Evolutionary conservation across 1,139 yeast species (phyloP).

Genomic region (Kodamaea fungicola): DNA sequence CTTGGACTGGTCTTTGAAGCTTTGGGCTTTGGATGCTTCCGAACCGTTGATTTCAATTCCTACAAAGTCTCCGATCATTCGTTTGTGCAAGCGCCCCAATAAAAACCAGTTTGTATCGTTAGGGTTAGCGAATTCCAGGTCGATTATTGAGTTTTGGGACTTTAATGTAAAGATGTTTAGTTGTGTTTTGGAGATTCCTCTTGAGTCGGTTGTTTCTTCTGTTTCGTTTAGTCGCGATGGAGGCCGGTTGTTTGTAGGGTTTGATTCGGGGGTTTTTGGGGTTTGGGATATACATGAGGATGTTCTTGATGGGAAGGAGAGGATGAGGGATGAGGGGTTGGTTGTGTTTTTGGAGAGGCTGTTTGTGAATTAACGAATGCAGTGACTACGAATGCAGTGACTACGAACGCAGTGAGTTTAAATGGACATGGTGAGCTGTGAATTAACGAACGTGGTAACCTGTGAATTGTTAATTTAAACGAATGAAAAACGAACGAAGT

Average conservation of each 20-base stretch:
- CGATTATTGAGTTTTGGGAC: conserved; percentile 57
- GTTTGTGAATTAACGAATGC: background rate
- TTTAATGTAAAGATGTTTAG: conserved; percentile 34
- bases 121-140: conserved; percentile 28
- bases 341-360: too few species aligned
- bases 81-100: conserved; percentile 42
- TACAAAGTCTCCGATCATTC: conserved; percentile 40
- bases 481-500: too few species aligned
- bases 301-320: conserved; percentile 7
- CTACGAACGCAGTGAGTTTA: background rate
- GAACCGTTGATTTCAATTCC: conserved; percentile 23
- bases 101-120: conserved; percentile 47
- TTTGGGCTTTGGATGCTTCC: conserved; percentile 19
- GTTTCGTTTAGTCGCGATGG: conserved; percentile 23
- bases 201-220: conserved; percentile 12
- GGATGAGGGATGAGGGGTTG: background rate
- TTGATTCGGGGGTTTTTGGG: conserved; percentile 22
- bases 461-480: too few species aligned
- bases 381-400: background rate
- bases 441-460: too few species aligned
- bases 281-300: conserved; percentile 19
- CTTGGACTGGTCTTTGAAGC: conserved; percentile 28
- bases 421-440: too few species aligned
- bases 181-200: conserved; percentile 30
- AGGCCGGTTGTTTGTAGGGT: conserved; percentile 21